Evolutionary conservation across 371 early-diverging fungal genomes (phyloP), one percentile per base, ranked within the genome.

Genomic region (Apophysomyces ossiformis): DNA sequence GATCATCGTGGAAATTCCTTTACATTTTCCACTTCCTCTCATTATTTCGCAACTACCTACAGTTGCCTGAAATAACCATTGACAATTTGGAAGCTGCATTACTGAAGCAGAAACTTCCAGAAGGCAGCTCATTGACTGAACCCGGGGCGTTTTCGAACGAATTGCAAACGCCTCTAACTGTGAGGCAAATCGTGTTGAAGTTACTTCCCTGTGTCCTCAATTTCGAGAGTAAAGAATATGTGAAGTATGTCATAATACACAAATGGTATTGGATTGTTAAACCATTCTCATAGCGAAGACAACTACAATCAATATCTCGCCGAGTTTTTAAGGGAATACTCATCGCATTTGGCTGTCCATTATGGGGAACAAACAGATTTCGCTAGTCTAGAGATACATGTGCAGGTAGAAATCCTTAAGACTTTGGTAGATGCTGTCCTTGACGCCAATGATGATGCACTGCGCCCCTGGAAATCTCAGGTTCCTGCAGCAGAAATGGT

Each of bases 1-100:
- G 57, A 15, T 38, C 57, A 18, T 63, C 64, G 6, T 63, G 64
- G 64, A 63, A 56, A 39, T 63, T 63, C 57, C 32, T 63, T 39
- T 54, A 63, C 18, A 32, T 63, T 15, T 63, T 56, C 32, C 56
- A 37, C 32, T 63, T 63, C 21, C n/a, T 63, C 6, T 21, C 54
- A 4, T 21, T 39, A 16, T 63, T 63, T 32, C 39, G 37, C 4
- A 35, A 21, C 37, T 38, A 39, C 35, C 41, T 63, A 7, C n/a
- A 56, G n/a, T 32, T 63, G 7, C 64, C 64, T 16, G 54, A 36
- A 37, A 12, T 63, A 32, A 39, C 15, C 26, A 47, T 63, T 18
- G 13, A 15, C 26, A 12, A 36, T 26, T 37, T 63, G 3, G 64
- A 63, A 63, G 12, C 54, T 16, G 54, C 54, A 7, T 50, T 50